Percentiles rank a stretch among this genome's conserved stretches.
Conservation (phyloP, 345 rosid species). For the Lepidium sativum region DNA sequence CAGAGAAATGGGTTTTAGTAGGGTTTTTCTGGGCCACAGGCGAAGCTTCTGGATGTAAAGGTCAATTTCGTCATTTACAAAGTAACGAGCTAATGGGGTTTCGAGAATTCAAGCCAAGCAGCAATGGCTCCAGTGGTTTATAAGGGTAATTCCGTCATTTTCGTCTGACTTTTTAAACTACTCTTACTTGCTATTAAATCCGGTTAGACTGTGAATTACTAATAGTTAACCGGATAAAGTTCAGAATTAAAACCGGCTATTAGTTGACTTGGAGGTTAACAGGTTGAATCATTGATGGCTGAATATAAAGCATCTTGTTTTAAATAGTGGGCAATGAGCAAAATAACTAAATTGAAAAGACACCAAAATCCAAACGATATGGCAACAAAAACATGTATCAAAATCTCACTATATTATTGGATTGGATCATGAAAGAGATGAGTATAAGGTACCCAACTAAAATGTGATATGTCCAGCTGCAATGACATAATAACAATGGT, state of each 20-base stretch:
- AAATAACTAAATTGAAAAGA: background rate
- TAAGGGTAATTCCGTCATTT: background rate
- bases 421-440: background rate
- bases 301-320: background rate
- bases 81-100: background rate
- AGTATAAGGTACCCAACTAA: background rate
- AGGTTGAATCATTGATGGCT: background rate
- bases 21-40: conserved; percentile 36
- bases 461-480: conserved; percentile 5
- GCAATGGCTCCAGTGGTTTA: background rate
- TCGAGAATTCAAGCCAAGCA: background rate
- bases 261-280: background rate
- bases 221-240: background rate
- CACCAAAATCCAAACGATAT: conserved; percentile 2
- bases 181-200: background rate
- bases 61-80: background rate
- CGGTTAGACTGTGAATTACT: background rate
- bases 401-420: background rate
- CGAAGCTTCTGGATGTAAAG: conserved; percentile 61
- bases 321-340: background rate
- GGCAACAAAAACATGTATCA: background rate
- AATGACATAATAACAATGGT: background rate
- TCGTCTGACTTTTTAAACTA: background rate
- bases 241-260: background rate
- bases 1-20: conserved; percentile 30